Conservation (phyloP, 257 asterid species). For the Plantago ovata region DNA sequence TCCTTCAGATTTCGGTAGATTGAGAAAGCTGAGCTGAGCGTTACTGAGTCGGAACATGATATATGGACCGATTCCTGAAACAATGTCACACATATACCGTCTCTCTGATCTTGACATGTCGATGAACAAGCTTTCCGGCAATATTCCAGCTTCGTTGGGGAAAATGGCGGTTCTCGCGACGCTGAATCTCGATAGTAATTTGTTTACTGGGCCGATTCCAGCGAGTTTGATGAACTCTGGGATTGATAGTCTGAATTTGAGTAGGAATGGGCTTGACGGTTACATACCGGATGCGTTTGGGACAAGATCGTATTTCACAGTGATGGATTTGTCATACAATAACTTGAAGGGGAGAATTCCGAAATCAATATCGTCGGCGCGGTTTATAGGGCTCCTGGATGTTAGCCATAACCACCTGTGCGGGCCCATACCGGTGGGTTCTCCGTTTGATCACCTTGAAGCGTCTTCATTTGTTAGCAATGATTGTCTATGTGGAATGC, state of each 20-base stretch:
- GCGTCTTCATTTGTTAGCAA: conserved; percentile 71
- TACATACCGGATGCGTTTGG: conserved; percentile 66
- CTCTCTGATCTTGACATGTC: conserved; percentile 82
- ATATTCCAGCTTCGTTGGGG: conserved; percentile 66
- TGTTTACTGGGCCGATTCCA: conserved; percentile 62
- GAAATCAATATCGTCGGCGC: conserved; percentile 47
- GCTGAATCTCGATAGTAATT: conserved; percentile 71
- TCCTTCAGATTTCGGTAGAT: conserved; percentile 55
- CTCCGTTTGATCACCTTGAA: conserved; percentile 91
- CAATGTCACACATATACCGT: conserved; percentile 63
- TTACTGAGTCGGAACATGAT: conserved; percentile 57
- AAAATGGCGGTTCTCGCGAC: conserved; percentile 82
- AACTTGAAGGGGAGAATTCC: conserved; percentile 58
- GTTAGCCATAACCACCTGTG: conserved; percentile 92
- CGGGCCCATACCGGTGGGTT: conserved; percentile 74
- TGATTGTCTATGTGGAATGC: conserved; percentile 92
- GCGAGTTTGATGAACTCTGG: conserved; percentile 41
- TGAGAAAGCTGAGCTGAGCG: conserved; percentile 80
- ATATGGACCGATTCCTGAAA: conserved; percentile 50
- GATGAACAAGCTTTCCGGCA: conserved; percentile 57
- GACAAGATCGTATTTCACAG: conserved; percentile 59
- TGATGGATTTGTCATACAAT: conserved; percentile 67
- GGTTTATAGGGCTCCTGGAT: conserved; percentile 72
- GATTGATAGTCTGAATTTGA: conserved; percentile 55
- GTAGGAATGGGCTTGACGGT: conserved; percentile 59